Evolutionary conservation across 208 protist species (phyloP), one percentile per base, ranked within the genome.

Genomic region (Wallacemonas collosoma): DNA sequence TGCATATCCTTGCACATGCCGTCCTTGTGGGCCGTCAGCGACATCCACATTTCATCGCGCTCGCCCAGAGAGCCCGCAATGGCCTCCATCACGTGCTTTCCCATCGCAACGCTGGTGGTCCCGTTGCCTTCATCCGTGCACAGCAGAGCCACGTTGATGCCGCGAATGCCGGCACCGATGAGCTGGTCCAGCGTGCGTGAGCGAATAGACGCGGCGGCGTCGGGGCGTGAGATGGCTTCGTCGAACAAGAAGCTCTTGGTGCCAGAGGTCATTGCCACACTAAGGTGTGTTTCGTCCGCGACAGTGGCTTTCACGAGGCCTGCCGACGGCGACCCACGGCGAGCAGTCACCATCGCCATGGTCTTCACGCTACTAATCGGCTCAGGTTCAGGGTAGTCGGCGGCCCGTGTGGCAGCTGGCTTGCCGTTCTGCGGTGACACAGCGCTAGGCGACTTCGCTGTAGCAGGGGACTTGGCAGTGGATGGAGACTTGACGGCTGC

Each of bases 81-180:
- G 17, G 57, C 11, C 45, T 68, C 75, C 39, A 76, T 75, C n/a
- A 72, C 44, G 58, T 71, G 71, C 26, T 45, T 57, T 17, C 75
- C 76, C 60, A 84, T 53, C 36, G 67, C 44, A n/a, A 71, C 41
- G 17, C 78, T 80, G 6, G 79, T 73, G 9, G 61, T 72, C n/a
- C 75, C 81, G 50, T 76, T 73, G 38, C 69, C 76, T 6, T 67
- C 56, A 69, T 91, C 83, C 41, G 71, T 76, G 71, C 77, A 82
- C 14, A 91, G 65, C 11, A 91, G 41, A 8, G 81, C 77, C 58
- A 76, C 68, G 77, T 87, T 91, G 57, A 67, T 80, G 41, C 80
- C 80, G 4, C 9, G 48, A 3, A 83, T 55, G 47, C 78, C 77
- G 15, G 79, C 73, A 60, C 76, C 67, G 12, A 70, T 61, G 14